Percentiles rank a stretch among this genome's conserved stretches.
phyloP scores from a whole-genome alignment of 1,284 basidiomycete species.

The Coniophora puteana region DNA sequence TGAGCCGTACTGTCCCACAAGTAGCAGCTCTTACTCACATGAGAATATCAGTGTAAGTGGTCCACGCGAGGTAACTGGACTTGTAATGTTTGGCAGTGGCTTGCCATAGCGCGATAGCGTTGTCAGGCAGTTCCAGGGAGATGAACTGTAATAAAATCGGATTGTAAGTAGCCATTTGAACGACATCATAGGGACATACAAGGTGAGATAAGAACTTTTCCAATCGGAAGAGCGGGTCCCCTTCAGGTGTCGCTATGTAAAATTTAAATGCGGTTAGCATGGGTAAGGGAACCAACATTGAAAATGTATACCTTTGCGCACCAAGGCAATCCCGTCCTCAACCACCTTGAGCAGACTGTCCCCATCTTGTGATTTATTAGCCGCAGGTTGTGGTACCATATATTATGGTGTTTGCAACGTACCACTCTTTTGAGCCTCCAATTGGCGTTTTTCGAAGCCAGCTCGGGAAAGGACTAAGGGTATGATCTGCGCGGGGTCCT shows the following conservation, averaged over 20 bases:
- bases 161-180: not conserved
- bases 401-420: conserved; percentile 3
- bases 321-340: conserved; percentile 56
- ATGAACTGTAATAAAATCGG: conserved; percentile 38
- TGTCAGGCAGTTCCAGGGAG: conserved; percentile 45
- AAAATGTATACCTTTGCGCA: conserved; percentile 50
- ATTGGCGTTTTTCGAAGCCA: conserved; percentile 55
- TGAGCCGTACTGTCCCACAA: not conserved
- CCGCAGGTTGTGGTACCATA: conserved; percentile 6
- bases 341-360: conserved; percentile 50
- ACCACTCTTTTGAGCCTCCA: conserved; percentile 40
- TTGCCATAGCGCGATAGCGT: conserved; percentile 59
- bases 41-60: conserved; percentile 60
- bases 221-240: conserved; percentile 61
- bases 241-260: conserved; percentile 38
- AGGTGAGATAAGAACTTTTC: conserved; percentile 78
- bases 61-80: conserved; percentile 69
- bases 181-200: conserved; percentile 42
- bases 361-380: conserved; percentile 32
- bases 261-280: not conserved
- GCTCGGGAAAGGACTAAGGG: conserved; percentile 65
- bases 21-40: conserved; percentile 41
- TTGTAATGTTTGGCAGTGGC: conserved; percentile 62
- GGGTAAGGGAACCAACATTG: not conserved
- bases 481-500: conserved; percentile 65